A percentile compares a stretch with the other conserved stretches of the same genome.
Conservation (phyloP, 345 rosid species). For the Cardamine resedifolia region DNA sequence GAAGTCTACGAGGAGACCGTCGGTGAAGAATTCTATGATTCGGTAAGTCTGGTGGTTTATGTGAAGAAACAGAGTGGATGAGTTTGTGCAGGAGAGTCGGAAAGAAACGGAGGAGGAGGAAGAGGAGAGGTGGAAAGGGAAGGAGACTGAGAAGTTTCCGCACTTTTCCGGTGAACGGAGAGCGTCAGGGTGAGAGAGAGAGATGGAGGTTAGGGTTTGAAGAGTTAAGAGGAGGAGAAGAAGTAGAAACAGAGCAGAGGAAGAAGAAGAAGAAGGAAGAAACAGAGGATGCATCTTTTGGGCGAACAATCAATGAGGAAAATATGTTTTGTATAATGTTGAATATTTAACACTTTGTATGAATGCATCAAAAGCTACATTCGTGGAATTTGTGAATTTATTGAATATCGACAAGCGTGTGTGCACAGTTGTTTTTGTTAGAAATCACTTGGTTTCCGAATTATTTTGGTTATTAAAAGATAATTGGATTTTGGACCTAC, state of each 20-base stretch:
- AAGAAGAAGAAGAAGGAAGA: conserved; percentile 42
- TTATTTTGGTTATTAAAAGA: neutral
- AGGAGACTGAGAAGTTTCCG: conserved; percentile 56
- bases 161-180: conserved; percentile 51
- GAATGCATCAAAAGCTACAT: conserved; percentile 36
- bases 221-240: conserved; percentile 40
- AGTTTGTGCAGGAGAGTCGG: conserved; percentile 62
- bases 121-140: conserved; percentile 62
- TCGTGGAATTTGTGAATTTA: conserved; percentile 32
- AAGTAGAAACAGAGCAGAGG: conserved; percentile 39
- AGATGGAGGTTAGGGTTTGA: conserved; percentile 37
- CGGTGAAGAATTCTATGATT: conserved; percentile 65
- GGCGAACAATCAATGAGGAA: conserved; percentile 7
- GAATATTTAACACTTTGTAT: conserved; percentile 22
- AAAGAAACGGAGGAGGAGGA: conserved; percentile 51
- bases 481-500: neutral
- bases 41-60: conserved; percentile 48
- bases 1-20: conserved; percentile 70
- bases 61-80: conserved; percentile 54
- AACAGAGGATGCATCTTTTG: conserved; percentile 32
- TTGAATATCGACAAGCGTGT: conserved; percentile 38
- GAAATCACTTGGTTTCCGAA: conserved; percentile 21
- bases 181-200: conserved; percentile 39
- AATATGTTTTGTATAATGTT: conserved; percentile 15
- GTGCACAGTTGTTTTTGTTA: conserved; percentile 30